Evolutionary conservation across 2,329 filamentous ascomycete species (phyloP), one percentile per base, ranked within the genome.

Genomic region (Colletotrichum musae): DNA sequence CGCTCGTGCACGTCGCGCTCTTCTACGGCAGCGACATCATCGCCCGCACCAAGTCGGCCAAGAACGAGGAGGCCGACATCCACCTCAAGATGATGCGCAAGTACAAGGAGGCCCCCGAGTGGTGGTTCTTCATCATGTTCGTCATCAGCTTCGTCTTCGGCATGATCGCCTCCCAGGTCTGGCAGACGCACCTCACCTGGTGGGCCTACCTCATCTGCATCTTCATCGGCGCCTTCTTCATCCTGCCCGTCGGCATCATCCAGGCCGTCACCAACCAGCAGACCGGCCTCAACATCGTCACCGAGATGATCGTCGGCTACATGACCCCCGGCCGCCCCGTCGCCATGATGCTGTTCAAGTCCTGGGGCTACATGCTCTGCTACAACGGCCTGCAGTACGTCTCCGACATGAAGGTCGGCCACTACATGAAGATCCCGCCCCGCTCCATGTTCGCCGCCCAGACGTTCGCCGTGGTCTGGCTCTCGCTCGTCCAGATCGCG

Each of bases 81-180:
- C 87, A 89, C 72, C 77, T 81, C 56, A 83, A 83, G 67, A 80
- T 91, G 61, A 91, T 91, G 88, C 74, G 79, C 41, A 86, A 84
- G 65, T 91, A 89, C 75, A 82, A 83, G 68, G 80, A 86, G 43
- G 85, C 84, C 0, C 88, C 88, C 0, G 76, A 85, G 45, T 90
- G 86, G 86, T 91, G 88, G 88, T 91, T 89, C 70, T 72, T 75
- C 0, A 71, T 70, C 6, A 78, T 87, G n/a, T 82, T 85, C 24
- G 68, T 82, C 4, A 24, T 83, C 60, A 87, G 88, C 78, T 79
- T 88, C n/a, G 85, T 76, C 2, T 80, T 90, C 6, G 78, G 79
- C n/a, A 81, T 82, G 76, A 75, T 80, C 36, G 78, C 78, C 0
- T 74, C 74, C 24, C 77, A 79, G 58, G 75, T 75, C 26, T 81